Evolutionary conservation across 1,284 basidiomycete species (phyloP).

Genomic region (Bondarzewia mesenterica): DNA sequence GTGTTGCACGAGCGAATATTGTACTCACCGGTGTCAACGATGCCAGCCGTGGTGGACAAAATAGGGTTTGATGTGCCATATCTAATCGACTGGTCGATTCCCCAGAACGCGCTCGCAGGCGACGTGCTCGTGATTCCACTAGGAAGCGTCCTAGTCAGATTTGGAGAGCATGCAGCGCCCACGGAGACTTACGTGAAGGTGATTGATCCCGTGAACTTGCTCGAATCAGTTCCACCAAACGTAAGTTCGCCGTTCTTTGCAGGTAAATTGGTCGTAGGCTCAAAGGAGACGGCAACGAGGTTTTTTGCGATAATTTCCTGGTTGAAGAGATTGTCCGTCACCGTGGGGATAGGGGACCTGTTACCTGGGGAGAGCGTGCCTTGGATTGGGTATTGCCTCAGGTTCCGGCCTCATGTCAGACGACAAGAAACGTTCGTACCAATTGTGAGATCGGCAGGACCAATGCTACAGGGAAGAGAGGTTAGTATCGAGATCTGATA

Average conservation of each 20-base stretch:
- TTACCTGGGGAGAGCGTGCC: conserved; percentile 22
- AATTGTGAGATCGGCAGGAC: conserved; percentile 38
- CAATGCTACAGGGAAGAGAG: conserved; percentile 25
- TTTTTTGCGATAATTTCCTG: conserved; percentile 29
- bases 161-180: neutral
- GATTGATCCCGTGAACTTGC: conserved; percentile 39
- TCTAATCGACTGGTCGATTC: conserved; percentile 50
- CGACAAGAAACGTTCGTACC: conserved; percentile 17
- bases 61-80: conserved; percentile 40
- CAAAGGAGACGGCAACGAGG: conserved; percentile 37
- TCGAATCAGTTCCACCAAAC: conserved; percentile 37
- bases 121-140: conserved; percentile 38
- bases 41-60: conserved; percentile 42
- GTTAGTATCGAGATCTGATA: neutral
- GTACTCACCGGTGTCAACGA: conserved; percentile 52
- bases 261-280: conserved; percentile 24
- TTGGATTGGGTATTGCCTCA: conserved; percentile 15
- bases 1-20: too few relatives aligned
- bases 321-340: conserved; percentile 42
- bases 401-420: neutral
- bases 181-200: conserved; percentile 34
- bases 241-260: conserved; percentile 20
- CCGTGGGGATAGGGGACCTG: conserved; percentile 31
- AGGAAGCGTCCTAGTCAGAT: conserved; percentile 7
- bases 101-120: conserved; percentile 50